Conservation (phyloP, 2,329 filamentous ascomycete species). For the Fusarium poae region DNA sequence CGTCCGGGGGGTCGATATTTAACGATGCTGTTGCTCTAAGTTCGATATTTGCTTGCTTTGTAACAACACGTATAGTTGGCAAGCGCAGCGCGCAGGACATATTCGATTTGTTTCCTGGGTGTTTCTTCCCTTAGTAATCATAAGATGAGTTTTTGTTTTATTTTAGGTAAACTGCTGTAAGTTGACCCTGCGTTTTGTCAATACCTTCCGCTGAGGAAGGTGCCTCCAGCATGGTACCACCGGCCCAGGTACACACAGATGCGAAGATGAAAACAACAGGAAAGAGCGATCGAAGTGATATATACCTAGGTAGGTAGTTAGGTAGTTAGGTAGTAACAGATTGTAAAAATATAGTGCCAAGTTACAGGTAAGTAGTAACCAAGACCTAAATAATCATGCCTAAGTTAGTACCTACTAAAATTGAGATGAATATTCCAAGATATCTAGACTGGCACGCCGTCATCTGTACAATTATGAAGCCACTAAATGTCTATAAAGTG, state of each 20-base stretch:
- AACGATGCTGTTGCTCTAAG: slow-evolving; percentile 48
- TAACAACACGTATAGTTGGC: slow-evolving; percentile 44
- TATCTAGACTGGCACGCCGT: slow-evolving; percentile 24
- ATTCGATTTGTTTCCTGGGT: neutral
- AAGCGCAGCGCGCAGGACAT: slow-evolving; percentile 42
- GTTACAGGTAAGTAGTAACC: neutral
- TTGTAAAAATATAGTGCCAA: neutral
- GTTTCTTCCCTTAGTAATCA: neutral
- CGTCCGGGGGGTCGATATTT: slow-evolving; percentile 44
- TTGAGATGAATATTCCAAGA: slow-evolving; percentile 31
- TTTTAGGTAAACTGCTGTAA: neutral
- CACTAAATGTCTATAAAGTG: slow-evolving; percentile 44
- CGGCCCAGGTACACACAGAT: neutral
- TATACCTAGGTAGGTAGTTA: no score
- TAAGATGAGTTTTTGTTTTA: no score
- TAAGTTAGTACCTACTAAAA: no score
- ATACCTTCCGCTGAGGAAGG: slow-evolving; percentile 4
- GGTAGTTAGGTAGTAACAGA: no score
- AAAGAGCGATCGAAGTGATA: neutral
- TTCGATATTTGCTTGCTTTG: slow-evolving; percentile 43
- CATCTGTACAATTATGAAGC: slow-evolving; percentile 26
- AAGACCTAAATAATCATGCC: slow-evolving; percentile 2
- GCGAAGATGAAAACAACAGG: neutral
- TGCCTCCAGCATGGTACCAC: neutral
- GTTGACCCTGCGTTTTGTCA: neutral